These are phyloP conservation scores for Orbilia blumenaviensis DNA, from an alignment of 2,329 filamentous ascomycete genomes.

Conservation along the genomic window DNA sequence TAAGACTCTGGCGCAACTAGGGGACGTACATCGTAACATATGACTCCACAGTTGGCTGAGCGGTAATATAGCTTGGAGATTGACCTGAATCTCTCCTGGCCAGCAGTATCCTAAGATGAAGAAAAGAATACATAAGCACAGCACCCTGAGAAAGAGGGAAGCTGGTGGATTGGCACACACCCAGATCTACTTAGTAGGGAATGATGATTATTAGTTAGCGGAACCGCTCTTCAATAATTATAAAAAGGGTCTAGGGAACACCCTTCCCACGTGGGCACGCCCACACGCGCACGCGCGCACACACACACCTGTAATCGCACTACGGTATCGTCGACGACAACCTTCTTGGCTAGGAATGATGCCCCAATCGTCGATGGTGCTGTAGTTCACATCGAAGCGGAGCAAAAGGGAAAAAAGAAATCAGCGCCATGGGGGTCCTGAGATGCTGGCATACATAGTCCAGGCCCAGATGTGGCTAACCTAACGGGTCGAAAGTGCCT, in stretches of 20 bases:
- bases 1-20: background rate
- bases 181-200: slow-evolving; percentile 21
- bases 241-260: background rate
- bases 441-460: slow-evolving; percentile 14
- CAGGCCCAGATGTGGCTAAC: slow-evolving; percentile 28
- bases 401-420: slow-evolving; percentile 4
- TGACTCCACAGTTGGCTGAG: slow-evolving; percentile 60
- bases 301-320: slow-evolving; percentile 57
- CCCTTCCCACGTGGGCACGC: background rate
- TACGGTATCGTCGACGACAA: slow-evolving; percentile 58
- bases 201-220: background rate
- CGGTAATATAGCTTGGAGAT: slow-evolving; percentile 97
- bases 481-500: slow-evolving; percentile 58
- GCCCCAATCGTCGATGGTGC: slow-evolving; percentile 58
- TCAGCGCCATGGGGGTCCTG: background rate
- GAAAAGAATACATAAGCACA: background rate
- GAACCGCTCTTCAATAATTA: background rate
- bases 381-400: slow-evolving; percentile 22
- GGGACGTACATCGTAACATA: slow-evolving; percentile 57
- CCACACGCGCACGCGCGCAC: background rate
- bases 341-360: slow-evolving; percentile 58
- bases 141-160: background rate
- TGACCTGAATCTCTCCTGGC: slow-evolving; percentile 92
- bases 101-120: slow-evolving; percentile 66
- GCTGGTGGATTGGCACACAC: slow-evolving; percentile 8